Evolutionary conservation across 345 rosid species (phyloP), one percentile per base, ranked within the genome.

Genomic region (Geranium rotundifolium): DNA sequence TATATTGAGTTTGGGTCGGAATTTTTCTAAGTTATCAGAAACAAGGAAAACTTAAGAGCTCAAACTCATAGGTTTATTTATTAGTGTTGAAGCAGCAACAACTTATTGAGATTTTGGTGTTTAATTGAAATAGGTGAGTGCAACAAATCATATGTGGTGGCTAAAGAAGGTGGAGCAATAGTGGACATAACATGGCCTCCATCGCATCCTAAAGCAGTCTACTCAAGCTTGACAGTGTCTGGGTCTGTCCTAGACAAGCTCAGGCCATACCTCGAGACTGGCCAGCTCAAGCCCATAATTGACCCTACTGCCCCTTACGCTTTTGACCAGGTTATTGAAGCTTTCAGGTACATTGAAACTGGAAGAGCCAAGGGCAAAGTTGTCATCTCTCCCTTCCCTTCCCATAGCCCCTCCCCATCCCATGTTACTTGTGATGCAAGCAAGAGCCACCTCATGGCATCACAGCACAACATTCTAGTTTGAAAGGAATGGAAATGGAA

Each of bases 151-250:
- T 72, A 57, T 46, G 76, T 70, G 54, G 76, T 80, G 29, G 84
- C 84, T 17, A 75, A 75, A 68, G 77, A 80, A 5, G 75, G 63
- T 0, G 81, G 77, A 49, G 76, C 79, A 12, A 73, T 80, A 0
- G 59, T 75, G 5, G 84, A 77, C 72, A 80, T 80, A 75, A 80
- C 75, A 52, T 80, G 81, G 77, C 84, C 79, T 31, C 77, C 79
- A 3, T 75, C 84, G 9, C 72, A 75, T 29, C 81, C 73, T 15
- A 63, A 73, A 50, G 84, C 81, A 12, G 64, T 68, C 55, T 80
- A 72, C 54, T 80, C 84, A 49, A 72, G 81, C 72, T 63, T 80
- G 74, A 75, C 74, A 4, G 79, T 71, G 19, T 60, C 67, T 9
- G 82, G 85, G 14, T 71, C 75, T 37, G 69, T 17, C 59, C 60